A percentile compares a stretch with the other conserved stretches of the same genome.
phyloP scores from a whole-genome alignment of 306 rosid species.

The Quercus rubra region DNA sequence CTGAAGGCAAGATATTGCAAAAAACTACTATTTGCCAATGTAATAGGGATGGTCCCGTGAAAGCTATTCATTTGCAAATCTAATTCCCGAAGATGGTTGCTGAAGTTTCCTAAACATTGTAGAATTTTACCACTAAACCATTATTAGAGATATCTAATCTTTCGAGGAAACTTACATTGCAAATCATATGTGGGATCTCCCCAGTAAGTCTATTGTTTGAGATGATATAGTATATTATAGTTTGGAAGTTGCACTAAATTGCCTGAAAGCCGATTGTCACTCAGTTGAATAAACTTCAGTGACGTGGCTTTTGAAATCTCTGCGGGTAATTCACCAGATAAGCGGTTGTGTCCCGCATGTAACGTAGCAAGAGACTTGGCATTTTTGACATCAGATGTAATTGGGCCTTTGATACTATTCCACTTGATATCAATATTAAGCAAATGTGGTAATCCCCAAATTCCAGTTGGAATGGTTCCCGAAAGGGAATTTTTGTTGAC shows the following conservation, averaged over 20 bases:
- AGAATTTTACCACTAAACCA: slow-evolving; percentile 15
- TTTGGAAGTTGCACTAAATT: background rate
- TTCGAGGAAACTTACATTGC: background rate
- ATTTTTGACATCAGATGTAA: slow-evolving; percentile 45
- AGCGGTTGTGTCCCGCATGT: slow-evolving; percentile 36
- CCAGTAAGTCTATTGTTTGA: background rate
- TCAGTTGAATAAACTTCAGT: slow-evolving; percentile 45
- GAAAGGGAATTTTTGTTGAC: slow-evolving; percentile 69
- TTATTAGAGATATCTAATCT: slow-evolving; percentile 8
- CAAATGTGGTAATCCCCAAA: slow-evolving; percentile 73
- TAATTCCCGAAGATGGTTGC: background rate
- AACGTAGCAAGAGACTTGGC: slow-evolving; percentile 49
- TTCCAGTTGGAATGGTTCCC: slow-evolving; percentile 54
- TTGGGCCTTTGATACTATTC: slow-evolving; percentile 60
- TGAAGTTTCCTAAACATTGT: slow-evolving; percentile 8
- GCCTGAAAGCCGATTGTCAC: slow-evolving; percentile 55
- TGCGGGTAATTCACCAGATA: slow-evolving; percentile 57
- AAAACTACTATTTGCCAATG: background rate
- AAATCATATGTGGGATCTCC: slow-evolving; percentile 9
- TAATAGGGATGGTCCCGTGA: slow-evolving; percentile 15
- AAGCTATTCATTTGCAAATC: slow-evolving; percentile 32
- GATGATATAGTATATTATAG: too few species aligned
- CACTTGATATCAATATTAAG: slow-evolving; percentile 51
- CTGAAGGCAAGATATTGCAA: slow-evolving; percentile 18
- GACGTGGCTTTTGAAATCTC: slow-evolving; percentile 53